Base-by-base conservation (phyloP, 2,329 filamentous ascomycete genomes). In the Simplicillium aogashimaense region DNA sequence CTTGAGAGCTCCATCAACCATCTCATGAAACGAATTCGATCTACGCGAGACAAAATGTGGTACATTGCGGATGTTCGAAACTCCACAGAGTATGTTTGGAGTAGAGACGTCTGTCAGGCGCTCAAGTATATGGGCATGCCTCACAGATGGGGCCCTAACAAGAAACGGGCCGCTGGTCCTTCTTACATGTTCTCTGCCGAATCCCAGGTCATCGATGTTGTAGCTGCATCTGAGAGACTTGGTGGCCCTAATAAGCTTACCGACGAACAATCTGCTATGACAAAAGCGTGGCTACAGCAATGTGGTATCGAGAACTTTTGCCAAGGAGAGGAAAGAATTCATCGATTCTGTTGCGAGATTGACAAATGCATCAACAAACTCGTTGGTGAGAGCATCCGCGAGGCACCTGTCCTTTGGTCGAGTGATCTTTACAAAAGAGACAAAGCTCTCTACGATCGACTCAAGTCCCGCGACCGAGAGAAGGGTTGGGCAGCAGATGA, bases 31-130 rank as follows among this genome's bases (percentile, higher is more conserved):
- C 77, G 78, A 5, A 70, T 92, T 30, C 77, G 81, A 42, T 80
- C 83, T 16, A 70, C 95, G 31, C 78, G 92, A 33, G 86, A 95
- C 58, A 97, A 97, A 69, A 95, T 97, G 86, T 98, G 92, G 92
- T 98, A 94, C 57, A 85, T 92, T 44, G 90, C 86, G 1, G 88
- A 95, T 58, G 89, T 97, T 20, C 83, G 86, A 46, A 89, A 90
- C 52, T 95, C 92, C 4, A 84, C 81, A 37, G 78, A 81, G 9
- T 97, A 95, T 53, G 86, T 92, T 44, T 83, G 94, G 50, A 87
- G 86, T 31, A 81, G 82, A 43, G 86, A 90, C 47, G 82, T 97
- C 36, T 86, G 88, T 6, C 75, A 85, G 44, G 92, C 90, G 4
- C 67, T 98, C 37, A 94, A 92, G 60, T 87, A 84, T 7, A 97